phyloP scores from a whole-genome alignment of 1,284 basidiomycete species.

The Amylostereum areolatum region DNA sequence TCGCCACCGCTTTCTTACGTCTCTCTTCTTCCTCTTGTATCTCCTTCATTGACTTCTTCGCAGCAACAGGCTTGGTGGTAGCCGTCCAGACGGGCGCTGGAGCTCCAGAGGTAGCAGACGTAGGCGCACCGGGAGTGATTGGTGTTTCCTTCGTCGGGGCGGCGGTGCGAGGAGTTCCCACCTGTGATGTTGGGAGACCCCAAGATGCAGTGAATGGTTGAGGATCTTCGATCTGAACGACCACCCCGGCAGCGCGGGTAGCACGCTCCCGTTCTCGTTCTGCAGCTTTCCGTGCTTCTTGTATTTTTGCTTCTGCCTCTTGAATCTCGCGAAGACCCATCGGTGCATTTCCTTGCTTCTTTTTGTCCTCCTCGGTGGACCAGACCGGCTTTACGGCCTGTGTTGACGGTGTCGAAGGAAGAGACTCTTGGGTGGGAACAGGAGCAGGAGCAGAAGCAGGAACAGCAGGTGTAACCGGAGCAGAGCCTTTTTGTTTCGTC shows the following conservation, averaged over 20 bases:
- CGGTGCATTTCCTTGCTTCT: slow-evolving; percentile 44
- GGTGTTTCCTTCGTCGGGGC: slow-evolving; percentile 39
- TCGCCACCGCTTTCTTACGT: slow-evolving; percentile 63
- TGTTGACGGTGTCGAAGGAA: slow-evolving; percentile 24
- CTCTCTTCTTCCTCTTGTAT: slow-evolving; percentile 97
- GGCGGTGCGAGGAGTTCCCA: slow-evolving; percentile 42
- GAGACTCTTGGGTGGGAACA: slow-evolving; percentile 20
- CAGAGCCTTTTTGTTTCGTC: slow-evolving; percentile 6
- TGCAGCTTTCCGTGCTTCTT: slow-evolving; percentile 66
- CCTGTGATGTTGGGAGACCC: slow-evolving; percentile 73
- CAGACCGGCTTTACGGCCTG: slow-evolving; percentile 42
- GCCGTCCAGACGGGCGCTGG: slow-evolving; percentile 62
- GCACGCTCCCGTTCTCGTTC: slow-evolving; percentile 62
- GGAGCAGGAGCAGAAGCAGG: slow-evolving; percentile 10
- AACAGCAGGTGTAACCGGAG: slow-evolving; percentile 11
- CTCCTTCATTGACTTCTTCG: slow-evolving; percentile 96
- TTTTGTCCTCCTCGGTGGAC: slow-evolving; percentile 59
- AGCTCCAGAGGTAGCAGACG: slow-evolving; percentile 23
- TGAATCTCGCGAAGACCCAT: slow-evolving; percentile 91
- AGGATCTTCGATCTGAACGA: slow-evolving; percentile 43
- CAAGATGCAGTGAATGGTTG: slow-evolving; percentile 66
- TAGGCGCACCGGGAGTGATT: slow-evolving; percentile 25
- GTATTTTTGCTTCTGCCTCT: slow-evolving; percentile 82
- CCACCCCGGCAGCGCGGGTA: slow-evolving; percentile 39
- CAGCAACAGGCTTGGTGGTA: slow-evolving; percentile 40